Base-by-base conservation (phyloP, 306 rosid genomes). In the Senna siamea region DNA sequence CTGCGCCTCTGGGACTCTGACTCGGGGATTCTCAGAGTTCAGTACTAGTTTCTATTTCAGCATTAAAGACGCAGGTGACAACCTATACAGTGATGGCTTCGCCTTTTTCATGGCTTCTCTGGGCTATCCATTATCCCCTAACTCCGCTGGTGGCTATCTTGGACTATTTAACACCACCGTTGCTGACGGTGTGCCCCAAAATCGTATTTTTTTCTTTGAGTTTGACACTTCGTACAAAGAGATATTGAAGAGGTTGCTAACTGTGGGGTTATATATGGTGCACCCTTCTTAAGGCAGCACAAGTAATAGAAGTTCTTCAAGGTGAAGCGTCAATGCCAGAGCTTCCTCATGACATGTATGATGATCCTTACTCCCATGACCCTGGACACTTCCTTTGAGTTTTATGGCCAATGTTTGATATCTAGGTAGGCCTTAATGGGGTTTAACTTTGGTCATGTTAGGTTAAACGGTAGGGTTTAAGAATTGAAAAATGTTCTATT, bases 211-310 rank as follows among this genome's bases (percentile, higher is more conserved):
- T 10, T 61, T 54, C 0, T 77, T 84, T 47, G 78, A 73, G 67
- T 84, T 84, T 15, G 82, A 84, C 22, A 73, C 55, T 23, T 57
- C 0, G 12, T 0, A 63, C 0, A 32, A 0, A 32, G 22, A 50
- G 15, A 64, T 82, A 47, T 82, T 87, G 87, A 22, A 1, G 28
- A 26, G 81, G 37, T 70, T 85, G 74, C 72, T 87, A 4, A 30
- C 54, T 44, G 50, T 82, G 38, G 87, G 87, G 4, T 20, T 87
- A 13, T n/a, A n/a, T n/a, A n/a, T 87, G 90, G 86, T 84, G 88
- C 10, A 81, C 86, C 4, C 14, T 73, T 5, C 79, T 80, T 10
- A 78, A 82, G 34, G 87, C 84, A 3, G 78, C 70, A 6, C 73
- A 82, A 3, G 84, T 85, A 4, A 85, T 87, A 5, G 82, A 72